Conservation (phyloP, 148 eudicot species). For the Rhododendron williamsianum region DNA sequence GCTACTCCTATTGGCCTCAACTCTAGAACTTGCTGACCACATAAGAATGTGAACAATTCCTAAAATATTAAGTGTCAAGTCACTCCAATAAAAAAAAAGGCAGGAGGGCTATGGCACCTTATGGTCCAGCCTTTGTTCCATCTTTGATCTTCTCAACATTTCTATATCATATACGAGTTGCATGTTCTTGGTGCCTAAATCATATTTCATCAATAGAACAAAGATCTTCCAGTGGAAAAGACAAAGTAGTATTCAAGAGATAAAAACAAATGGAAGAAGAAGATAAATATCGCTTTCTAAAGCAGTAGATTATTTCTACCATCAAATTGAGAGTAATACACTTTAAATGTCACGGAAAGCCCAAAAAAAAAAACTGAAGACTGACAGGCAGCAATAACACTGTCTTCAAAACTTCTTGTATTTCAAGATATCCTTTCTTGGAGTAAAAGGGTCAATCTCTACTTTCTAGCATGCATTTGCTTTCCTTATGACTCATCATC, state of each 20-base stretch:
- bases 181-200: background rate
- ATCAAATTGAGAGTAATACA: background rate
- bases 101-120: background rate
- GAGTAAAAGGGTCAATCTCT: background rate
- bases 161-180: background rate
- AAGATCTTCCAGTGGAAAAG: background rate
- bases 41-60: background rate
- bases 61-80: background rate
- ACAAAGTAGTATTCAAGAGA: background rate
- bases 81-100: background rate
- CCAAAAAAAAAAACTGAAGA: background rate
- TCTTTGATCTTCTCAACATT: background rate
- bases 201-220: background rate
- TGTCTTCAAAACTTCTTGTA: background rate
- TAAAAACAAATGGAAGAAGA: background rate
- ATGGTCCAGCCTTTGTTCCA: background rate
- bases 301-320: background rate
- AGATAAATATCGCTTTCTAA: background rate
- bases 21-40: background rate
- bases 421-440: background rate
- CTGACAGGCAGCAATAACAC: background rate
- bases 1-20: too few relatives aligned
- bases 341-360: background rate
- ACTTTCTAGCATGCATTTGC: background rate
- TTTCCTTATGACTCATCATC: background rate